These are phyloP conservation scores for Phytophthora citricola DNA, from an alignment of 352 stramenopile genomes.

Conservation along the genomic window DNA sequence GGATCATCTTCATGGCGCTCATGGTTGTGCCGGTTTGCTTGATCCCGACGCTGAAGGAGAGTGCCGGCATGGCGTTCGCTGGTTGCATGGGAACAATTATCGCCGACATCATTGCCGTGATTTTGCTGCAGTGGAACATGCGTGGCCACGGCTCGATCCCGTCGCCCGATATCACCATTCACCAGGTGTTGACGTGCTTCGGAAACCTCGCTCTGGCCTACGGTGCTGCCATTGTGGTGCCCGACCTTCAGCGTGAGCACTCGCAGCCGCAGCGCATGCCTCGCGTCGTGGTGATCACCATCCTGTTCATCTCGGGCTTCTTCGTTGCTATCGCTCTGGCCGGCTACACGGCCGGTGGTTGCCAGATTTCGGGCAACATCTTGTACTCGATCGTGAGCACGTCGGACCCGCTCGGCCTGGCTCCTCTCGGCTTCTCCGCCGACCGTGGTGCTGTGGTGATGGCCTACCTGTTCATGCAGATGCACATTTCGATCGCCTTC, in stretches of 20 bases:
- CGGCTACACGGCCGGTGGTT: not conserved
- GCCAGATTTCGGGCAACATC: conserved; percentile 28
- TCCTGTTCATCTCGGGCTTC: not conserved
- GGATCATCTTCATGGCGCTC: no score
- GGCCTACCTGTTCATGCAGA: not conserved
- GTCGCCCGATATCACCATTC: not conserved
- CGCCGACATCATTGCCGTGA: not conserved
- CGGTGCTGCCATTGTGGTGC: not conserved
- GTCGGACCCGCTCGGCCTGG: not conserved
- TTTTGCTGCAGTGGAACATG: conserved; percentile 1
- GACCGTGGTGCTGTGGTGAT: not conserved
- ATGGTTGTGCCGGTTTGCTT: no score
- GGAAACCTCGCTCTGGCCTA: not conserved
- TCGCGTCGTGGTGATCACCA: not conserved
- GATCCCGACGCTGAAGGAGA: no score
- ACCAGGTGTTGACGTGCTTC: not conserved
- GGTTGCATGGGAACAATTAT: not conserved
- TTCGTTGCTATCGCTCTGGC: not conserved
- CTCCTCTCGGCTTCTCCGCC: not conserved
- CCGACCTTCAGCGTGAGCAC: no score
- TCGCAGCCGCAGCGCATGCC: conserved; percentile 46
- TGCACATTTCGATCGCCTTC: conserved; percentile 1
- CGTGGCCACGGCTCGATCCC: not conserved
- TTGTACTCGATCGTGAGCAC: conserved; percentile 44
- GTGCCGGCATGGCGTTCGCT: not conserved